Conservation (phyloP, 2,329 filamentous ascomycete genomes). For the Fusarium pseudocircinatum region DNA sequence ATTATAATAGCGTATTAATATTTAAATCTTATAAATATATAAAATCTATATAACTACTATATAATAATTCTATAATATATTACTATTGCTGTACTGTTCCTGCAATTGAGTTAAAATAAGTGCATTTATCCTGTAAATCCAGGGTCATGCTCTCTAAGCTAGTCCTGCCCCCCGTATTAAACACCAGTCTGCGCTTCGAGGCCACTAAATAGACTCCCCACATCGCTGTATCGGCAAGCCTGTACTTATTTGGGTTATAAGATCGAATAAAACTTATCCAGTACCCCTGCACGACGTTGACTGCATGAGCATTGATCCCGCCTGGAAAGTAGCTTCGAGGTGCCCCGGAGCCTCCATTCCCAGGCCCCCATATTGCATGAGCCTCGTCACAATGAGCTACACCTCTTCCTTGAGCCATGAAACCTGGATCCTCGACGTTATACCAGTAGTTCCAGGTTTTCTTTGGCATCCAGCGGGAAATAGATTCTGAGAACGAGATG, state of each 20-base stretch:
- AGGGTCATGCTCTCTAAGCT: background rate
- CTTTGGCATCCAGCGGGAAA: slow-evolving; percentile 46
- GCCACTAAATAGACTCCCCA: background rate
- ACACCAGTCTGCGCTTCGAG: background rate
- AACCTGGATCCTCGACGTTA: slow-evolving; percentile 67
- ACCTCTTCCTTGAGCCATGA: slow-evolving; percentile 53
- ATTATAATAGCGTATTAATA: no score
- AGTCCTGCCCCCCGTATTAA: background rate
- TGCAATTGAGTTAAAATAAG: background rate
- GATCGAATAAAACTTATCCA: slow-evolving; percentile 77
- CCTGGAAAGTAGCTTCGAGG: slow-evolving; percentile 63
- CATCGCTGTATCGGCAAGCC: background rate
- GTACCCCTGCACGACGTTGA: slow-evolving; percentile 72
- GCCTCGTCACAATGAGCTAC: slow-evolving; percentile 72
- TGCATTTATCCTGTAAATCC: background rate
- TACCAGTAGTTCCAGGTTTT: slow-evolving; percentile 75
- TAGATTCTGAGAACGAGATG: slow-evolving; percentile 43
- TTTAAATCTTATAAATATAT: no score
- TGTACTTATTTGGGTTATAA: background rate
- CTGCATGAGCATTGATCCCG: slow-evolving; percentile 63
- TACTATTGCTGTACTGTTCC: background rate
- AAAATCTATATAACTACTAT: no score
- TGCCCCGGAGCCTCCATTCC: slow-evolving; percentile 51
- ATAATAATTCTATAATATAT: no score
- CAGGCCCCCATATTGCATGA: slow-evolving; percentile 72